Evolutionary conservation across 805 yeast species (phyloP).

Genomic region (Candida nemodendra): DNA sequence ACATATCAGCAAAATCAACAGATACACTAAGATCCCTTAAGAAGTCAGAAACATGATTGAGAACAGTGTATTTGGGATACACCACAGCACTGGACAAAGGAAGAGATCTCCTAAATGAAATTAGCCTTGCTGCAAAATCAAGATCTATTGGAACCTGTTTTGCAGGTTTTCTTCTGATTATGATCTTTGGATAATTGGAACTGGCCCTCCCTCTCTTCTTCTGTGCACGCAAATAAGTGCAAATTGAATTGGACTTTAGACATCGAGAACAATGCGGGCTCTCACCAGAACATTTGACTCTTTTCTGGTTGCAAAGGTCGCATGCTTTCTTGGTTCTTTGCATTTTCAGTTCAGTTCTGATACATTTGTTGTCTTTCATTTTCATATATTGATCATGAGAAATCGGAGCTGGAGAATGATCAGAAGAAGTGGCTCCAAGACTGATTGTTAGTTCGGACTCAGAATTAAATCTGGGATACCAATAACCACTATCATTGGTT

Average conservation of each 20-base stretch:
- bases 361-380: no score
- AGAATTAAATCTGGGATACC: no score
- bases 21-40: conserved; percentile 9
- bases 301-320: conserved; percentile 44
- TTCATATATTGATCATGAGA: no score
- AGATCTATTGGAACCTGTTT: no score
- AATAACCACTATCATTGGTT: no score
- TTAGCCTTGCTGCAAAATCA: no score
- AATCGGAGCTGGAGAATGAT: no score
- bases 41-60: conserved; percentile 8
- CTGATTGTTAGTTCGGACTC: no score
- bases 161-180: conserved; percentile 25
- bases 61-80: conserved; percentile 6
- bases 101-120: not conserved
- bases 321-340: conserved; percentile 40
- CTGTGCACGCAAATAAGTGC: conserved; percentile 43
- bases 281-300: conserved; percentile 49
- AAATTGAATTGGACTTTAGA: conserved; percentile 28
- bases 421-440: no score
- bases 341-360: no score
- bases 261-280: conserved; percentile 44
- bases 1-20: conserved; percentile 5
- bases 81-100: not conserved
- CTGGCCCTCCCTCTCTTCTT: conserved; percentile 48
- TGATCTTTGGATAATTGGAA: conserved; percentile 38